Evolutionary conservation across 1,284 basidiomycete genomes (phyloP).

Genomic region (Trichosporon asahii): DNA sequence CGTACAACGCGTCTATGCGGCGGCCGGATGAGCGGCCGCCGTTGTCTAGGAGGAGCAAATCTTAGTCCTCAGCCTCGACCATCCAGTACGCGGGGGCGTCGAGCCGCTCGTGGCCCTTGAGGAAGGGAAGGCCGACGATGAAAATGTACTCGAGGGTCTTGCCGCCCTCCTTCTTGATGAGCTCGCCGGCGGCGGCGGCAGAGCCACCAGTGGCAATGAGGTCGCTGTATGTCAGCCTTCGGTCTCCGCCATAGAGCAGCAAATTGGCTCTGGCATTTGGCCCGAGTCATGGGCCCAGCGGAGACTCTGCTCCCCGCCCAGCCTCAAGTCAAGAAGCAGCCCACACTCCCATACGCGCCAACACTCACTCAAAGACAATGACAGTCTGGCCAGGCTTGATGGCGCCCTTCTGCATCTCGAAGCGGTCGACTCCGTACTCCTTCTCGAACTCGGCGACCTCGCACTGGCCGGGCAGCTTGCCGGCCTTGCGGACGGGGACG

Average conservation of each 20-base stretch:
- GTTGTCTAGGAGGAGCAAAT: not conserved
- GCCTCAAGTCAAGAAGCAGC: too few relatives aligned
- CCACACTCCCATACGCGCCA: too few relatives aligned
- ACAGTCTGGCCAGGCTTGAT: conserved; percentile 80
- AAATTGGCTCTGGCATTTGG: too few relatives aligned
- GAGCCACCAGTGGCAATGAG: conserved; percentile 97
- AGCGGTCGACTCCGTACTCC: conserved; percentile 87
- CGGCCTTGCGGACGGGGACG: conserved; percentile 90
- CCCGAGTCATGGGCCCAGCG: too few relatives aligned
- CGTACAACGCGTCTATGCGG: not conserved
- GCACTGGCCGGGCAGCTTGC: conserved; percentile 88
- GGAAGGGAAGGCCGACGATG: conserved; percentile 81
- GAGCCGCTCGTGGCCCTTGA: conserved; percentile 73
- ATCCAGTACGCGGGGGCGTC: conserved; percentile 85
- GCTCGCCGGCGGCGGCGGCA: conserved; percentile 87
- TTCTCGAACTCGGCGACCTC: conserved; percentile 78
- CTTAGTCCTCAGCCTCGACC: conserved; percentile 68
- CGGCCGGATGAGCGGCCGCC: not conserved
- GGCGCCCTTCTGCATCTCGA: conserved; percentile 90
- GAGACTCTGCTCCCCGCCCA: too few relatives aligned
- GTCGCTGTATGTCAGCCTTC: conserved; percentile 56
- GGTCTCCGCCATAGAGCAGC: too few relatives aligned
- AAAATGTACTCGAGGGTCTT: conserved; percentile 90
- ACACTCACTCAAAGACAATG: conserved; percentile 70
- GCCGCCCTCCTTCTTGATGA: conserved; percentile 77